These are phyloP conservation scores for Fraxinus paxiana DNA, from an alignment of 305 asterid genomes.

Conservation along the genomic window DNA sequence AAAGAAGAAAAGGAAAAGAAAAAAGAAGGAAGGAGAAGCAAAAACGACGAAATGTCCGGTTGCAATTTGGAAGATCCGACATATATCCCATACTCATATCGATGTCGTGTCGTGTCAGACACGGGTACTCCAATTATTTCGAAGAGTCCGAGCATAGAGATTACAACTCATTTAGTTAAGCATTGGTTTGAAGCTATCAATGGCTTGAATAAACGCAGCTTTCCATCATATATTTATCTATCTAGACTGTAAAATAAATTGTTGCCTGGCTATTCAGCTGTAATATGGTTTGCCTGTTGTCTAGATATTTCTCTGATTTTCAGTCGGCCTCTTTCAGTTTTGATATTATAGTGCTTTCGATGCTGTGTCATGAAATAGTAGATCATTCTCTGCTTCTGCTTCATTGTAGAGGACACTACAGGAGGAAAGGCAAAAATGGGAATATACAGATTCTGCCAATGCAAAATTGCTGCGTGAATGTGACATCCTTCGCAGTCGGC, in stretches of 20 bases:
- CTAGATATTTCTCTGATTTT: not conserved
- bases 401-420: conserved; percentile 41
- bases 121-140: no score
- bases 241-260: not conserved
- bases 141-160: no score
- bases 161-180: not conserved
- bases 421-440: conserved; percentile 45
- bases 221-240: not conserved
- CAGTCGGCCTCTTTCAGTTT: conserved; percentile 4
- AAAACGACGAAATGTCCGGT: no score
- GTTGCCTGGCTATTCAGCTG: not conserved
- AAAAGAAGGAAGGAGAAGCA: no score
- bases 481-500: conserved; percentile 46
- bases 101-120: no score
- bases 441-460: conserved; percentile 38
- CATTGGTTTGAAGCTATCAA: not conserved
- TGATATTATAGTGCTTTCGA: conserved; percentile 10
- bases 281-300: not conserved
- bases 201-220: not conserved
- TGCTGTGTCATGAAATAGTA: not conserved
- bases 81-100: no score
- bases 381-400: conserved; percentile 16
- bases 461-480: conserved; percentile 53
- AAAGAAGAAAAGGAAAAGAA: no score
- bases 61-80: no score